A percentile compares a stretch with the other conserved stretches of the same genome.
phyloP scores from a whole-genome alignment of 371 early-diverging fungal species.

The Mucor racemosus region DNA sequence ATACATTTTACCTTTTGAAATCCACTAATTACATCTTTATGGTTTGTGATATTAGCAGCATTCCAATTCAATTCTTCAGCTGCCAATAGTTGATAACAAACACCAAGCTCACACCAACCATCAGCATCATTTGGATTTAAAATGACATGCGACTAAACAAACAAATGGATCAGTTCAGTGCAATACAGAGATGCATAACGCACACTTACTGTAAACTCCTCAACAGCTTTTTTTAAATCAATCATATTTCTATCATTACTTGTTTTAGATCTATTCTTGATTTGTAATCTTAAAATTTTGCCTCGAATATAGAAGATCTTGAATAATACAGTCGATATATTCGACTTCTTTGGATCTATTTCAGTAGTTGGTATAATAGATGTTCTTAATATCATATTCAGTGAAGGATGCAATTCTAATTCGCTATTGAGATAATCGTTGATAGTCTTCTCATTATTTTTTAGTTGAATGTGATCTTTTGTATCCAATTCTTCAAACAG shows the following conservation, averaged over 20 bases:
- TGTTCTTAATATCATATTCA: constrained; percentile 17
- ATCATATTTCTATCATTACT: constrained; percentile 62
- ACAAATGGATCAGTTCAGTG: neutral
- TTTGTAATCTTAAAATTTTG: constrained; percentile 59
- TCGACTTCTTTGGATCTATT: constrained; percentile 12
- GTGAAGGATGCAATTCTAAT: constrained; percentile 17
- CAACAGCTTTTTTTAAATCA: constrained; percentile 64
- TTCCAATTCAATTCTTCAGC: constrained; percentile 73
- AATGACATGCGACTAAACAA: constrained; percentile 26
- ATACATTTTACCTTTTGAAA: constrained; percentile 59
- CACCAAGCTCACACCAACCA: constrained; percentile 71
- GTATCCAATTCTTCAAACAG: constrained; percentile 60
- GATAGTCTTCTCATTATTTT: constrained; percentile 22
- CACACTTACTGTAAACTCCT: constrained; percentile 56
- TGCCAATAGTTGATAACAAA: constrained; percentile 59
- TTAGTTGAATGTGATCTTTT: constrained; percentile 27
- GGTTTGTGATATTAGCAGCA: constrained; percentile 62
- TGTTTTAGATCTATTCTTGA: constrained; percentile 58
- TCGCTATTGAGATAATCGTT: constrained; percentile 22
- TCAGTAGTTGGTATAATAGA: constrained; percentile 26
- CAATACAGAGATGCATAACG: neutral
- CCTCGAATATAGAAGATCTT: constrained; percentile 69
- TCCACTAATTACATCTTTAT: constrained; percentile 54
- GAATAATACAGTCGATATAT: constrained; percentile 44
- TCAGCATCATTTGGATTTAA: constrained; percentile 63